Evolutionary conservation across 768 basidiomycete species (phyloP), one percentile per base, ranked within the genome.

Genomic region (Tricholoma flavovirens): DNA sequence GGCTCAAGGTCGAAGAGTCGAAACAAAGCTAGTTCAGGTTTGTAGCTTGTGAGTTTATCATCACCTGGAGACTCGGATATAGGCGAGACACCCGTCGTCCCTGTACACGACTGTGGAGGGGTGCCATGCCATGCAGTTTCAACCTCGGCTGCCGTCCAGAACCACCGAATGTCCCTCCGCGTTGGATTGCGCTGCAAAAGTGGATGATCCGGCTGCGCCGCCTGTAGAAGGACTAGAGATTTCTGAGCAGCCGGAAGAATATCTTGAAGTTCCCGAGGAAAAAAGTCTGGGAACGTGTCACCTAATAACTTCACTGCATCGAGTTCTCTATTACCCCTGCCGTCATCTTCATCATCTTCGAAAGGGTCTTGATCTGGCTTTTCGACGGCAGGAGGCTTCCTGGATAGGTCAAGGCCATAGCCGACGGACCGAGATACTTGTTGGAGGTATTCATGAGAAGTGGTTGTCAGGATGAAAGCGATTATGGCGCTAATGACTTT

Each of bases 1-100:
- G 90, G 90, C 57, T 87, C 85, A 35, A 85, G 69, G 60, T 89
- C 86, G 58, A 87, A 92, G 5, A 83, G 55, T 10, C 62, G 66
- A 65, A 91, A 84, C 4, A 71, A 71, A 6, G 67, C 60, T 12
- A 87, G 65, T 38, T 71, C 74, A 1, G 74, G 64, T 42, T 72
- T 65, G 55, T 72, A 69, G 26, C 54, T 54, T 11, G 54, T 53
- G 12, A 10, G 29, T 10, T 7, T 29, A 14, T 8, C 14, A 26
- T 26, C 6, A 9, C 14, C 14, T 3, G 26, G 19, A n/a, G 15
- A 49, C 17, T 17, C 29, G n/a, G 26, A 30, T 26, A 15, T 48
- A 29, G 26, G 15, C 4, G 6, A 7, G 2, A 49, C 26, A 9
- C 46, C 26, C 8, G 15, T 30, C 15, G 46, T n/a, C 14, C 30